These are phyloP conservation scores for Candida xiaguanensis DNA, from an alignment of 805 yeast genomes.

Conservation along the genomic window DNA sequence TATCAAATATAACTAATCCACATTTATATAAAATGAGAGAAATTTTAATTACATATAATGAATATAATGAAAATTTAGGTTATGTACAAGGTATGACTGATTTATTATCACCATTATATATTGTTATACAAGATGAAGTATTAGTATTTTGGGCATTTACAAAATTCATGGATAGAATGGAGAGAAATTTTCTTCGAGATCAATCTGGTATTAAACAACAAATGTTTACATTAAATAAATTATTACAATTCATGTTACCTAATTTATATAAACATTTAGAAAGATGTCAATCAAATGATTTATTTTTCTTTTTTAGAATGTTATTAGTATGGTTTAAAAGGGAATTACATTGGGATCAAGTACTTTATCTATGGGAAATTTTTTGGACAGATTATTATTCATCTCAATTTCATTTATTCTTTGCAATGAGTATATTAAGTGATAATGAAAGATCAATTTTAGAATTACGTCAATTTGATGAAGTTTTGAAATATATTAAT, in stretches of 20 bases:
- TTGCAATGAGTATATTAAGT: constrained; percentile 86
- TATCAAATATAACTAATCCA: constrained; percentile 66
- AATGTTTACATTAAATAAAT: constrained; percentile 75
- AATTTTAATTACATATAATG: constrained; percentile 81
- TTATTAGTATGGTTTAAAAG: constrained; percentile 92
- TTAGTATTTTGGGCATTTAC: constrained; percentile 86
- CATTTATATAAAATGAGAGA: constrained; percentile 71
- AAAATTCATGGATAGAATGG: constrained; percentile 91
- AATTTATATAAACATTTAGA: constrained; percentile 76
- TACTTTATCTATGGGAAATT: constrained; percentile 84
- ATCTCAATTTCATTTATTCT: constrained; percentile 82
- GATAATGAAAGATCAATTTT: constrained; percentile 78
- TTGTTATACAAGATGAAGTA: constrained; percentile 61
- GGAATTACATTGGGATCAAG: constrained; percentile 78
- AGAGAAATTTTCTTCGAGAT: constrained; percentile 85
- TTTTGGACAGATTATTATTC: constrained; percentile 85
- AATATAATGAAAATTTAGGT: constrained; percentile 77
- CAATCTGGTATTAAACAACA: constrained; percentile 92
- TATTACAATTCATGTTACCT: constrained; percentile 90
- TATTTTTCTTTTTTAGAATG: constrained; percentile 95
- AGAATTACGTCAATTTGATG: constrained; percentile 75
- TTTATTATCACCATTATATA: constrained; percentile 80
- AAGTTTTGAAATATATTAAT: constrained; percentile 87
- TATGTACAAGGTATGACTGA: constrained; percentile 99
- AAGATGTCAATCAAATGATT: constrained; percentile 82